These are phyloP conservation scores for Xylaria sp. DNA, from an alignment of 2,329 filamentous ascomycete species.

Conservation along the genomic window DNA sequence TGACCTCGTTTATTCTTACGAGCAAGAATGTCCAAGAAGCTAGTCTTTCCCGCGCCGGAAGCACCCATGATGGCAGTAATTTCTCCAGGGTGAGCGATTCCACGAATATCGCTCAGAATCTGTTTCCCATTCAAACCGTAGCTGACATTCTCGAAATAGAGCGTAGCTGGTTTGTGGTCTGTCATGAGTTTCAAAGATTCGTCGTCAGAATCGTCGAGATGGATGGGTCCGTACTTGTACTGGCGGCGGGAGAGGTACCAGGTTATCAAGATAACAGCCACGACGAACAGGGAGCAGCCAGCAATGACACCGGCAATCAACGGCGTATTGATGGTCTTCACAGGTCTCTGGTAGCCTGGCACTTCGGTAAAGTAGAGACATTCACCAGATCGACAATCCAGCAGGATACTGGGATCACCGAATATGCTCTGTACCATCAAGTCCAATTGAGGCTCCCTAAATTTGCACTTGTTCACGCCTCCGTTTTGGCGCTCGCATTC, in stretches of 20 bases:
- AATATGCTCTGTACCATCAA: slow-evolving; percentile 86
- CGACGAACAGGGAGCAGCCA: slow-evolving; percentile 81
- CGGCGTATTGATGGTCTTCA: slow-evolving; percentile 96
- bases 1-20: slow-evolving; percentile 93
- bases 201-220: slow-evolving; percentile 87
- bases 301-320: slow-evolving; percentile 94
- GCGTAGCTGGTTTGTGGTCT: slow-evolving; percentile 87
- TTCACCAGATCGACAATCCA: slow-evolving; percentile 85
- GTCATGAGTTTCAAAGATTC: slow-evolving; percentile 85
- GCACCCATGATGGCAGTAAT: slow-evolving; percentile 98
- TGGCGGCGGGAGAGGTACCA: slow-evolving; percentile 88
- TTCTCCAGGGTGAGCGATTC: slow-evolving; percentile 92
- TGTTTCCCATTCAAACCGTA: slow-evolving; percentile 88
- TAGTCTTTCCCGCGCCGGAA: slow-evolving; percentile 96
- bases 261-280: slow-evolving; percentile 79
- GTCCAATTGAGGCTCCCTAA: slow-evolving; percentile 92
- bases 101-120: slow-evolving; percentile 80
- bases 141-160: slow-evolving; percentile 86
- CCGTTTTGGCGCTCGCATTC: slow-evolving; percentile 72
- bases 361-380: slow-evolving; percentile 93
- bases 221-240: slow-evolving; percentile 73
- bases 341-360: slow-evolving; percentile 84
- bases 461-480: slow-evolving; percentile 71
- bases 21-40: slow-evolving; percentile 93
- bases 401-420: slow-evolving; percentile 85